Conservation (phyloP, 1,139 yeast genomes). For the Geotrichum macrosporum region DNA sequence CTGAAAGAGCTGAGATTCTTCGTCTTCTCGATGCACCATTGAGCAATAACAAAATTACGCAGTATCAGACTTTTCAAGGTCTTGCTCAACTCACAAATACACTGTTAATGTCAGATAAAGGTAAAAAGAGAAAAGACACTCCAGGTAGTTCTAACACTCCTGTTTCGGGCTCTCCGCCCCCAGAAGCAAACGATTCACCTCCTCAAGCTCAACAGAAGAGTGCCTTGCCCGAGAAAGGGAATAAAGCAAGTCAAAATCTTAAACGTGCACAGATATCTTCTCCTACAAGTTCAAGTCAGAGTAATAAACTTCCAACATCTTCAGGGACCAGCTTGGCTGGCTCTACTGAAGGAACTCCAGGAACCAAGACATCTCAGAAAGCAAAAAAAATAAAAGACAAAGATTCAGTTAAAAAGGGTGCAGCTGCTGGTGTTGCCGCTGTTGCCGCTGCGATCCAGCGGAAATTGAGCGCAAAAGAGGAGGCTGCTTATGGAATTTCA, state of each 20-base stretch:
- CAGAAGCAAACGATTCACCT: slow-evolving; percentile 37
- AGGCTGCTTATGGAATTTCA: slow-evolving; percentile 77
- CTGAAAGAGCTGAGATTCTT: slow-evolving; percentile 75
- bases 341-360: neutral
- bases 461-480: slow-evolving; percentile 69
- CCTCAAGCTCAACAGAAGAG: slow-evolving; percentile 47
- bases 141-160: slow-evolving; percentile 15
- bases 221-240: slow-evolving; percentile 19
- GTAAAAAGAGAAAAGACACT: slow-evolving; percentile 49
- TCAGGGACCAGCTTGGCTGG: slow-evolving; percentile 12
- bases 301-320: slow-evolving; percentile 15
- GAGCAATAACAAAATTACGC: slow-evolving; percentile 68
- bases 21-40: slow-evolving; percentile 86
- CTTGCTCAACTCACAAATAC: slow-evolving; percentile 79
- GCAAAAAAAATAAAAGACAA: slow-evolving; percentile 22
- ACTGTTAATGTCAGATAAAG: slow-evolving; percentile 72
- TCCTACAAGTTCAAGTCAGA: slow-evolving; percentile 1
- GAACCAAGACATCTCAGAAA: slow-evolving; percentile 5
- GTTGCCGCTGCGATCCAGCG: slow-evolving; percentile 46
- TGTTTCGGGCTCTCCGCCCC: slow-evolving; percentile 32
- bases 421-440: slow-evolving; percentile 33
- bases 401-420: slow-evolving; percentile 25
- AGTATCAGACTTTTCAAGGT: slow-evolving; percentile 83
- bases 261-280: slow-evolving; percentile 18
- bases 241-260: slow-evolving; percentile 3